These are phyloP conservation scores for Elongisporangium anandrum DNA, from an alignment of 352 stramenopile species.

Conservation along the genomic window DNA sequence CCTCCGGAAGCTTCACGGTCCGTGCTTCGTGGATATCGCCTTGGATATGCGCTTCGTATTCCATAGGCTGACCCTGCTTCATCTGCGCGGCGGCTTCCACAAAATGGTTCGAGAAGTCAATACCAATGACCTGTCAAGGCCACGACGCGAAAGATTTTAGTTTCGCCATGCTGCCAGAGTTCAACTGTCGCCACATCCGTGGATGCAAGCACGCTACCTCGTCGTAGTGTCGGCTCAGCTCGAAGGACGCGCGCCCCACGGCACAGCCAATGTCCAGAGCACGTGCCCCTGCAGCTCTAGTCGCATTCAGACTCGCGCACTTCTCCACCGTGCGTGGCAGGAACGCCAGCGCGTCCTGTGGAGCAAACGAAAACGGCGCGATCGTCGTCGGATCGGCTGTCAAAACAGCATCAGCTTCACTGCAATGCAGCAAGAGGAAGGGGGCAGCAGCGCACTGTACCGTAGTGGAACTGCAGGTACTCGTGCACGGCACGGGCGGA, in stretches of 20 bases:
- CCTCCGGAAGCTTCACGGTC: conserved; percentile 57
- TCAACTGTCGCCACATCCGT: not conserved
- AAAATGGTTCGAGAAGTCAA: conserved; percentile 94
- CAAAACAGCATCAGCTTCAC: not conserved
- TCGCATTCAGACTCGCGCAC: conserved; percentile 35
- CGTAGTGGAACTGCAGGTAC: conserved; percentile 91
- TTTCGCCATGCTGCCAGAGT: conserved; percentile 1
- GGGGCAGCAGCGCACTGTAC: conserved; percentile 14
- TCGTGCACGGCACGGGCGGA: conserved; percentile 83
- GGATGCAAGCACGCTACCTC: conserved; percentile 37
- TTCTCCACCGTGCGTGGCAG: conserved; percentile 80
- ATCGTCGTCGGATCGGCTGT: conserved; percentile 61
- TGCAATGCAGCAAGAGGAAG: not conserved
- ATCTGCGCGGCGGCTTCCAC: conserved; percentile 84
- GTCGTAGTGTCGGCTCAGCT: conserved; percentile 91
- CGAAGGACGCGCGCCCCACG: conserved; percentile 92
- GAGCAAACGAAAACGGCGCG: conserved; percentile 65
- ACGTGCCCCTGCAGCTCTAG: conserved; percentile 17
- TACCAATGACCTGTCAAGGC: conserved; percentile 68
- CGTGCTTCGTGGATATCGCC: conserved; percentile 70
- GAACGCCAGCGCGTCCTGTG: conserved; percentile 83
- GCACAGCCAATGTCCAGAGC: conserved; percentile 94
- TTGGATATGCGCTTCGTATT: conserved; percentile 88
- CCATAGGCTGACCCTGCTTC: conserved; percentile 70
- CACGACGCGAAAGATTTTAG: not conserved